Evolutionary conservation across 1,284 basidiomycete species (phyloP), one percentile per base, ranked within the genome.

Genomic region (Pseudozyma tsukubaensis): DNA sequence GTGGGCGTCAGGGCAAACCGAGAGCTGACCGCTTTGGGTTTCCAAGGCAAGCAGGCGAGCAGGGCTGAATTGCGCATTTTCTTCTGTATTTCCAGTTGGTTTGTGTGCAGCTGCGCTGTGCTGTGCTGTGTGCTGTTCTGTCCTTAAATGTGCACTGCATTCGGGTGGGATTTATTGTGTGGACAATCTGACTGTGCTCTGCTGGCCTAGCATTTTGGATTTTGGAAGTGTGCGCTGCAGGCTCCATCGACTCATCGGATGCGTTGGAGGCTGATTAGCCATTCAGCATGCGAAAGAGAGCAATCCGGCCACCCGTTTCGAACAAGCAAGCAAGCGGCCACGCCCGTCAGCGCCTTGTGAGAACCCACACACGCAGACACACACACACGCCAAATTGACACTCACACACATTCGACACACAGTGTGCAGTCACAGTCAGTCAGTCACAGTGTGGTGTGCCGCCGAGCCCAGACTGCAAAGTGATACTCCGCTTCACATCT

Each of bases 111-210:
- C 42, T 39, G 44, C 39, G 19, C n/a, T 36, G 39, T 32, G 39
- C 49, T 51, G 57, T 7, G 57, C 43, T 59, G 43, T 47, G 58
- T 50, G 51, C 10, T 52, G 50, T 32, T 36, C 29, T 32, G 42
- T n/a, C 42, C n/a, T 32, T 29, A 21, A n/a, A 14, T 40, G 14
- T n/a, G 42, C 42, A 43, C 42, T 43, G 42, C 42, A 43, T 45
- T 21, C 21, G 44, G 44, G 44, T 45, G 16, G 44, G 44, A 18
- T 45, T 24, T 4, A 39, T 12, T 13, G 37, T 39, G 19, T 16
- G 24, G 24, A 29, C 3, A 29, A 24, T 11, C 16, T 4, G 42
- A 43, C 14, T 43, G 42, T 19, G 42, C 42, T 43, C 44, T 45
- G 44, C 19, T 12, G 9, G 24, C 24, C 37, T 39, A 39, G 12